A percentile compares a stretch with the other conserved stretches of the same genome.
These are phyloP conservation scores for Zygnema circumcarinatum DNA, from an alignment of 139 green algal species.

Conservation along the genomic window DNA sequence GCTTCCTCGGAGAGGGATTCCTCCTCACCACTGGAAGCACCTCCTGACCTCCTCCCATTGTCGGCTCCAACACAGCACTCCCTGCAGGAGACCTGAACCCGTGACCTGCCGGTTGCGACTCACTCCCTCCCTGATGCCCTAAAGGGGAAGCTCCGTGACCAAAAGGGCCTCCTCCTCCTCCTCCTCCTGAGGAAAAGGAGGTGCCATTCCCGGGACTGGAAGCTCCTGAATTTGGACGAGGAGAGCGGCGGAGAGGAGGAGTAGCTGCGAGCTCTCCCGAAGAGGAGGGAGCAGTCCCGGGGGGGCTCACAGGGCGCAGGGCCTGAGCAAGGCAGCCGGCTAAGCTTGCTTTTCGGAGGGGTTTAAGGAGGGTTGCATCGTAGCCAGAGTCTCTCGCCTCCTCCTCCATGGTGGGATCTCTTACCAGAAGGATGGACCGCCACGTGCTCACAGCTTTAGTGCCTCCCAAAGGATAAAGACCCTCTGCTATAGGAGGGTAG, in stretches of 20 bases:
- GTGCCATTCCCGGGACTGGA: background rate
- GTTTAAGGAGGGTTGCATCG: conserved; percentile 46
- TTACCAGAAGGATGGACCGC: conserved; percentile 29
- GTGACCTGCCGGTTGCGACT: background rate
- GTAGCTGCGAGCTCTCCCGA: background rate
- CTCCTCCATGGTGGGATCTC: conserved; percentile 23
- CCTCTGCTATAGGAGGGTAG: background rate
- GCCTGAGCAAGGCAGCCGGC: conserved; percentile 30
- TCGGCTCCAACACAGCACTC: background rate
- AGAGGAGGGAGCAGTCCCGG: background rate
- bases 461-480: background rate
- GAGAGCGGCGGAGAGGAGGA: background rate
- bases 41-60: background rate
- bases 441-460: background rate
- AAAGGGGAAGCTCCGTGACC: background rate
- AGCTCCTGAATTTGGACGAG: background rate
- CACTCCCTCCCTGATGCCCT: background rate
- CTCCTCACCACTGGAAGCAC: background rate
- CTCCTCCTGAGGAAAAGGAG: no score
- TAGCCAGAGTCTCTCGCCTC: conserved; percentile 1
- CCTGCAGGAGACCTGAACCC: background rate
- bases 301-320: background rate
- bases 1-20: background rate
- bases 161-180: background rate
- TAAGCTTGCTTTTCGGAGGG: conserved; percentile 12